Base-by-base conservation (phyloP, 495 filamentous ascomycete genomes). In the Penicillium pancosmium region DNA sequence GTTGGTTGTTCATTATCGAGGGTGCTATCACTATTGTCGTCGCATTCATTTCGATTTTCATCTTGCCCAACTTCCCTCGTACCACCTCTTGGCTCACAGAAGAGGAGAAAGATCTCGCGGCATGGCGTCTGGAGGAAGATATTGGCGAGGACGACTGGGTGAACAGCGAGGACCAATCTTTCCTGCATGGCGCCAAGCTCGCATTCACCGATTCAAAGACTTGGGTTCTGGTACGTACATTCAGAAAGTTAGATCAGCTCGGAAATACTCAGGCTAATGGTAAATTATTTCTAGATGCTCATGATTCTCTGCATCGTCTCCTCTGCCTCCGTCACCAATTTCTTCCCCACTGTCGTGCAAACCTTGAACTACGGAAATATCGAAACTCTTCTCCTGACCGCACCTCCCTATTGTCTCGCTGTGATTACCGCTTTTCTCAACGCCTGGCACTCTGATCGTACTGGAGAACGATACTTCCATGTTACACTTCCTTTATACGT, bases 331-430 rank as follows among this genome's bases (percentile, higher is more conserved):
- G 86, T 91, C 9, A 91, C 89, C n/a, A 93, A 94, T 71, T 94
- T 94, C 82, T 93, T 95, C 76, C 91, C 91, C 0, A 88, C 90
- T 13, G 88, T 96, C 21, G 91, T 94, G 34, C 78, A 81, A 41
- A 93, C 91, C 2, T 78, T 96, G 6, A 80, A 85, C 8, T 91
- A 86, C 65, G 74, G 68, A 61, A 82, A 83, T n/a, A 85, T 91
- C 60, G 67, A 79, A 18, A 87, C 91, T 1, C 84, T 94, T 10
- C 83, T 92, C 3, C 82, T 95, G 27, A 93, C 90, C 5, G 88
- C 86, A 0, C 91, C 91, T 1, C 88, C 88, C 2, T 91, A 91
- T 67, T 81, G 88, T 6, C 78, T 94, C 13, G 83, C 82, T 40
- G 86, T 93, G 19, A 81, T 91, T 35, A 85, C 80, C 15, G 85